phyloP scores from a whole-genome alignment of 345 rosid species.

The Citrus mangshanensis region DNA sequence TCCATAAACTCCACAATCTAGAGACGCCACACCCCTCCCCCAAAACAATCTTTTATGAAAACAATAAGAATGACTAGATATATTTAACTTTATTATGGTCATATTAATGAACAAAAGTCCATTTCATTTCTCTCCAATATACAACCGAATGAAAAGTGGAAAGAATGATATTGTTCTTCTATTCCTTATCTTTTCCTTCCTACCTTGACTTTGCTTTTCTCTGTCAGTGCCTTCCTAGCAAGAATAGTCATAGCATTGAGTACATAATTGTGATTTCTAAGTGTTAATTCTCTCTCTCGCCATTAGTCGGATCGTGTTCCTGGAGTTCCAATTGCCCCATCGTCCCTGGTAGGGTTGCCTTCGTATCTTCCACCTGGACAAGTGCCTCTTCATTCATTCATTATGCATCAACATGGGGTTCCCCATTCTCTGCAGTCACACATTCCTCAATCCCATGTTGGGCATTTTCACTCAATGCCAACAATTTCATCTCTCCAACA shows the following conservation, averaged over 20 bases:
- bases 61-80: too few relatives aligned
- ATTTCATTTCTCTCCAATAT: neutral
- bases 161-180: neutral
- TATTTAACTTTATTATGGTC: neutral
- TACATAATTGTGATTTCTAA: neutral
- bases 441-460: conserved; percentile 54
- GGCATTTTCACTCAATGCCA: conserved; percentile 53
- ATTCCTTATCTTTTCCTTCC: neutral
- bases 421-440: conserved; percentile 65
- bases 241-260: neutral
- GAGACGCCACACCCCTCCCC: too few relatives aligned
- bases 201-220: neutral
- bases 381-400: conserved; percentile 66
- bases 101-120: neutral
- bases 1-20: neutral
- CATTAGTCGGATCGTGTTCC: conserved; percentile 48
- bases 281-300: conserved; percentile 1
- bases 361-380: conserved; percentile 75
- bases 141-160: neutral
- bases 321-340: conserved; percentile 46
- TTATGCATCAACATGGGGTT: conserved; percentile 73
- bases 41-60: neutral
- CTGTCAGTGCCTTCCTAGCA: neutral
- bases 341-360: conserved; percentile 63
- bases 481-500: conserved; percentile 46